Evolutionary conservation across 1,284 basidiomycete species (phyloP).

Genomic region (Anthracocystis panici-leucophaei): DNA sequence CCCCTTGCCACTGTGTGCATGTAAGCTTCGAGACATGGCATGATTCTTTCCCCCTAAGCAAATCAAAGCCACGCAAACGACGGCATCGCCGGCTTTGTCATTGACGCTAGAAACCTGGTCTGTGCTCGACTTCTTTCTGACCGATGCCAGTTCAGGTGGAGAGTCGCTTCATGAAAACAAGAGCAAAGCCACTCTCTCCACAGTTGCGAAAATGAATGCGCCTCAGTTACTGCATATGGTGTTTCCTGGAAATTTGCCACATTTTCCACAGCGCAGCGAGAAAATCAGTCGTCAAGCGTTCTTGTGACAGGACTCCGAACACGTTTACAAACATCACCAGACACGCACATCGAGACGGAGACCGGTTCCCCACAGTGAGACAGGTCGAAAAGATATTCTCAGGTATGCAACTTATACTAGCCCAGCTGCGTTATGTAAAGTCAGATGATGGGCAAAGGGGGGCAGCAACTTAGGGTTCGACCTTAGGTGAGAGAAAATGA

Average conservation of each 20-base stretch:
- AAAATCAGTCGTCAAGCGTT: constrained; percentile 4
- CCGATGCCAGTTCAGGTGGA: not conserved
- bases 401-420: constrained; percentile 1
- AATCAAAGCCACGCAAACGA: constrained; percentile 3
- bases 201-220: no score
- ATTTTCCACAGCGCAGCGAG: not conserved
- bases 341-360: not conserved
- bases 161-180: not conserved
- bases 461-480: constrained; percentile 2
- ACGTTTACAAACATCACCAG: not conserved
- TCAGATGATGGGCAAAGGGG: not conserved
- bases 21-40: constrained; percentile 7
- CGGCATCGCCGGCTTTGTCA: constrained; percentile 5
- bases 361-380: not conserved
- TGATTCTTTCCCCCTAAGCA: not conserved
- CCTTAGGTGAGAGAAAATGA: not conserved
- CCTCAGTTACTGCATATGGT: not conserved
- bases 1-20: constrained; percentile 2
- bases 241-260: not conserved
- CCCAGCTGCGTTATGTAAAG: not conserved
- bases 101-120: not conserved
- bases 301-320: not conserved
- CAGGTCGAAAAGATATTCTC: constrained; percentile 10
- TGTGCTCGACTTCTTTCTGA: not conserved
- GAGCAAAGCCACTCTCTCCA: not conserved